A percentile compares a stretch with the other conserved stretches of the same genome.
These are phyloP conservation scores for Cadophora gregata DNA, from an alignment of 2,329 filamentous ascomycete genomes.

Conservation along the genomic window DNA sequence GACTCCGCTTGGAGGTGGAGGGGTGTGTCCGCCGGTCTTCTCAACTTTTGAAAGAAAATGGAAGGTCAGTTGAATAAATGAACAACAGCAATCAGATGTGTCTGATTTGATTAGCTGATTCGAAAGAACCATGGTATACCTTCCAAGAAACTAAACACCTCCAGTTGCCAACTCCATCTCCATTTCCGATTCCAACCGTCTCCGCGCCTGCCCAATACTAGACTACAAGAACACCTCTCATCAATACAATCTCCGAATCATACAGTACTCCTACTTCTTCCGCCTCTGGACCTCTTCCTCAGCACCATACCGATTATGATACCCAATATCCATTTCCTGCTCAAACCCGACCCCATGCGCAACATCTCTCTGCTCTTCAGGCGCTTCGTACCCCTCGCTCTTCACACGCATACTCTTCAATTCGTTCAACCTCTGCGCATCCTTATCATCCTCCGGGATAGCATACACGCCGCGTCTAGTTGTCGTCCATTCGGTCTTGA, in stretches of 20 bases:
- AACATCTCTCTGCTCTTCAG: slow-evolving; percentile 22
- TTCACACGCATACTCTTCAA: slow-evolving; percentile 28
- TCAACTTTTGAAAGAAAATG: background rate
- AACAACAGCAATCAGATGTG: background rate
- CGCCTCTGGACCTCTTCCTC: slow-evolving; percentile 29
- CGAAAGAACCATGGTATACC: background rate
- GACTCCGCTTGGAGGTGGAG: background rate
- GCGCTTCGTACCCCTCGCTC: slow-evolving; percentile 32
- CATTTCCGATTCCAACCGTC: background rate
- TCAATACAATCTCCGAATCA: background rate
- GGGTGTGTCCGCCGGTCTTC: background rate
- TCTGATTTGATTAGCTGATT: background rate
- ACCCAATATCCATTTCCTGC: slow-evolving; percentile 36
- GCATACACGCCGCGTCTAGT: slow-evolving; percentile 34
- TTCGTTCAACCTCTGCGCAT: slow-evolving; percentile 32
- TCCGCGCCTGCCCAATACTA: background rate
- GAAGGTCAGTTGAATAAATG: background rate
- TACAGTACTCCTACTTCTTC: background rate
- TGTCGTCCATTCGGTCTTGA: slow-evolving; percentile 35
- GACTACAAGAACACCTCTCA: background rate
- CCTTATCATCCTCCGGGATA: slow-evolving; percentile 40
- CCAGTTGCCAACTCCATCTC: background rate
- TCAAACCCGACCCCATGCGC: slow-evolving; percentile 20
- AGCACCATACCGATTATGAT: slow-evolving; percentile 39
- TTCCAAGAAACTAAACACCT: background rate